Base-by-base conservation (phyloP, 2,329 filamentous ascomycete genomes). In the Nannizziopsis arthrosporioides region DNA sequence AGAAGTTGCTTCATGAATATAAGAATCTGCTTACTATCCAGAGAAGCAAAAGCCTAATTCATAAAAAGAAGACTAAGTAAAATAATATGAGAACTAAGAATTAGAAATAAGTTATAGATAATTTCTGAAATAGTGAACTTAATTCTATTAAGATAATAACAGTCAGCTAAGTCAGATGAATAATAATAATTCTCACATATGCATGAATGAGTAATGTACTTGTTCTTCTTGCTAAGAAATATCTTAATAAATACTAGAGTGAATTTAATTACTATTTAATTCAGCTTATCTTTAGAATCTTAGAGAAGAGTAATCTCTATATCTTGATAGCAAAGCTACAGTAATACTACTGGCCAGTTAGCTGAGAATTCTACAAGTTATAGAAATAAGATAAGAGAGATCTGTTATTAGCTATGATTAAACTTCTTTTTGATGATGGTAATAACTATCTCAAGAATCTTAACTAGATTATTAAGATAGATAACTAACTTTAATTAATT, bases 21-120 rank as follows among this genome's bases (percentile, higher is more conserved):
- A 7, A 27, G 22, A 27, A 27, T 27, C 22, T 27, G 22, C 22
- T 27, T 27, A 27, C 7, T 27, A 27, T 27, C 7, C 22, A 27
- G 22, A 27, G 5, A 12, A 22, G 32, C 15, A n/a, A 68, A 68
- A 15, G 49, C 61, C 17, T 53, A 11, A 49, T 62, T 55, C 11
- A 53, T 45, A 42, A 65, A 66, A 14, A 67, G 56, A 39, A 68
- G 51, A 17, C 56, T 47, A 37, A 62, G 55, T 17, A 64, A 53
- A 34, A 56, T 56, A 42, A 61, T 48, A 45, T 65, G 50, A 2
- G 53, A 56, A 50, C 63, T 65, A 11, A 63, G 59, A 43, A 61
- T 52, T 22, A 65, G 56, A 14, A 56, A 57, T 22, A 55, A 42
- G 46, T 66, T 51, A 42, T 55, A 63, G 14, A 63, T 62, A 44